A percentile compares a stretch with the other conserved stretches of the same genome.
phyloP scores from a whole-genome alignment of 2,329 filamentous ascomycete species.

The Pyrenophora seminiperda region DNA sequence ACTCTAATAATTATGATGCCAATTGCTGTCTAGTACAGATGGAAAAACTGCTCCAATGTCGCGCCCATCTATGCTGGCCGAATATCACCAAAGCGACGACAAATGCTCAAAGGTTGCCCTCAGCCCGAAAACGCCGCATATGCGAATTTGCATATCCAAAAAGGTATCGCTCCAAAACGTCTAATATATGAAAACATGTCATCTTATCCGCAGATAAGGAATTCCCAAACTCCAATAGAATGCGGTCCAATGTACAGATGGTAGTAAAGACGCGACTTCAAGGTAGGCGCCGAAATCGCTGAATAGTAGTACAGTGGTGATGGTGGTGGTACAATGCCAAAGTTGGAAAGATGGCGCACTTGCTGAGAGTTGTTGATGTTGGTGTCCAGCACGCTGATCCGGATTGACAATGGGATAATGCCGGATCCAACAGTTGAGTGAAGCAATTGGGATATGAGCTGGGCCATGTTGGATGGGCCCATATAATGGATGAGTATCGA shows the following conservation, averaged over 20 bases:
- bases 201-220: slow-evolving; percentile 10
- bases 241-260: slow-evolving; percentile 16
- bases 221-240: slow-evolving; percentile 20
- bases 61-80: slow-evolving; percentile 6
- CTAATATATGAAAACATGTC: slow-evolving; percentile 19
- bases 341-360: background rate
- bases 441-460: slow-evolving; percentile 5
- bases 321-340: slow-evolving; percentile 7
- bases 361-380: slow-evolving; percentile 1
- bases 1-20: background rate
- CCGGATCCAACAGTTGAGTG: background rate
- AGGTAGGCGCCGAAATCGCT: background rate
- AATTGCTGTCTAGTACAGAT: slow-evolving; percentile 1
- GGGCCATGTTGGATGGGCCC: slow-evolving; percentile 16
- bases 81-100: background rate
- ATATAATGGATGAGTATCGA: background rate
- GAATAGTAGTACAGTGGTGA: background rate
- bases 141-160: slow-evolving; percentile 21
- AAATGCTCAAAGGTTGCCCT: slow-evolving; percentile 7
- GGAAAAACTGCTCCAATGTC: slow-evolving; percentile 2
- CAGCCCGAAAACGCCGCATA: slow-evolving; percentile 19
- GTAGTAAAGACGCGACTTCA: slow-evolving; percentile 7
- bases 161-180: slow-evolving; percentile 11
- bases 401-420: background rate
- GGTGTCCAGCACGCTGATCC: background rate